phyloP scores from a whole-genome alignment of 257 asterid genomes.

The Capsicum baccatum region DNA sequence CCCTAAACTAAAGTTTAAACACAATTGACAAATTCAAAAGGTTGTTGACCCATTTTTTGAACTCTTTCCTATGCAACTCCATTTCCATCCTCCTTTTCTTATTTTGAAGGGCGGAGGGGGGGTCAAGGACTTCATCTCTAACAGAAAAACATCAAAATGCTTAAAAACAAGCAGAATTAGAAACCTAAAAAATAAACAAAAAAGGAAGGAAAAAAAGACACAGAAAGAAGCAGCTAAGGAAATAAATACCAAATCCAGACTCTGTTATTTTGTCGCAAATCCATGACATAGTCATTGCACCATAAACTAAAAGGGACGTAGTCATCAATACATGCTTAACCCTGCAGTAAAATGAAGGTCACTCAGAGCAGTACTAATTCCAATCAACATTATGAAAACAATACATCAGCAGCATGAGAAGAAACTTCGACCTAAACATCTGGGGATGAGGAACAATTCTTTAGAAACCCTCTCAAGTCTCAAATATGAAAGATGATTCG shows the following conservation, averaged over 20 bases:
- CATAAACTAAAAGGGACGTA: conserved; percentile 75
- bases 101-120: neutral
- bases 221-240: conserved; percentile 7
- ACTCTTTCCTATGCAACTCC: neutral
- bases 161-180: neutral
- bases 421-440: conserved; percentile 6
- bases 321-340: conserved; percentile 86
- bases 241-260: conserved; percentile 82
- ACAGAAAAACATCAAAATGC: neutral
- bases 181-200: neutral
- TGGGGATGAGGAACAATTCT: neutral
- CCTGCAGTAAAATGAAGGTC: conserved; percentile 50
- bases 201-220: conserved; percentile 15
- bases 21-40: neutral
- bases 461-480: conserved; percentile 20
- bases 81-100: neutral
- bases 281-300: conserved; percentile 97
- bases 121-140: neutral
- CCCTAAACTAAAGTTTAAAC: conserved; percentile 7
- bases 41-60: neutral
- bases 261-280: conserved; percentile 91
- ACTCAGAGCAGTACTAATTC: neutral
- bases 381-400: neutral
- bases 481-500: conserved; percentile 16
- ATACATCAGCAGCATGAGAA: conserved; percentile 2